These are phyloP conservation scores for Phellopilus nigrolimitatus DNA, from an alignment of 1,284 basidiomycete species.

Conservation along the genomic window DNA sequence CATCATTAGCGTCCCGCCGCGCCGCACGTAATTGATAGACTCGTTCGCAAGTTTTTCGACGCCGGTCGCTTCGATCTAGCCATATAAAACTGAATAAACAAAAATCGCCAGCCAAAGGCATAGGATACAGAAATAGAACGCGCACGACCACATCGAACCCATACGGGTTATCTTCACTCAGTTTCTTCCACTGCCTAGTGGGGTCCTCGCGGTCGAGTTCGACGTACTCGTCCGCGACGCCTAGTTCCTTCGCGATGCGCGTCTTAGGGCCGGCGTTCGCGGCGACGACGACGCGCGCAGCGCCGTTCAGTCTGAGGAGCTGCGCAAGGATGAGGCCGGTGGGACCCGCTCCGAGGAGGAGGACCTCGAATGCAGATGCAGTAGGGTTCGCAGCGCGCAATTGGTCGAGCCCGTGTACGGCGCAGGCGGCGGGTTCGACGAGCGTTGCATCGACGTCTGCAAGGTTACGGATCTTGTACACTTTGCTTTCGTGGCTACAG, in stretches of 20 bases:
- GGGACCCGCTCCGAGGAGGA: slow-evolving; percentile 47
- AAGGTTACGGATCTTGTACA: slow-evolving; percentile 58
- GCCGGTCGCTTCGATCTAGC: slow-evolving; percentile 52
- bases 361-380: slow-evolving; percentile 49
- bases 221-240: slow-evolving; percentile 50
- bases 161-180: slow-evolving; percentile 55
- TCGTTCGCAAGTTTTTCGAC: slow-evolving; percentile 53
- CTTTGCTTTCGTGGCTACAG: slow-evolving; percentile 40
- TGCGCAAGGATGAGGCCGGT: slow-evolving; percentile 59
- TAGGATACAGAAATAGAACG: slow-evolving; percentile 5
- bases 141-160: slow-evolving; percentile 56
- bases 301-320: slow-evolving; percentile 54
- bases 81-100: slow-evolving; percentile 16
- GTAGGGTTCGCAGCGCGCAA: slow-evolving; percentile 29
- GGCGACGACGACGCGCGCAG: slow-evolving; percentile 43
- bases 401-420: slow-evolving; percentile 60
- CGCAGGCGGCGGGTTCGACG: slow-evolving; percentile 58
- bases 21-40: slow-evolving; percentile 55
- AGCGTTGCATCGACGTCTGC: slow-evolving; percentile 57
- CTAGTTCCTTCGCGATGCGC: slow-evolving; percentile 49
- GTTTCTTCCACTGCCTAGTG: slow-evolving; percentile 48
- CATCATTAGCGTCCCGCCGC: slow-evolving; percentile 46
- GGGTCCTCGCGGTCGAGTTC: slow-evolving; percentile 51
- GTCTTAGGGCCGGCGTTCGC: slow-evolving; percentile 59
- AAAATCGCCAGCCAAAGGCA: neutral